Conservation (phyloP, 2,329 filamentous ascomycete genomes). For the Pezicula carpinea region DNA sequence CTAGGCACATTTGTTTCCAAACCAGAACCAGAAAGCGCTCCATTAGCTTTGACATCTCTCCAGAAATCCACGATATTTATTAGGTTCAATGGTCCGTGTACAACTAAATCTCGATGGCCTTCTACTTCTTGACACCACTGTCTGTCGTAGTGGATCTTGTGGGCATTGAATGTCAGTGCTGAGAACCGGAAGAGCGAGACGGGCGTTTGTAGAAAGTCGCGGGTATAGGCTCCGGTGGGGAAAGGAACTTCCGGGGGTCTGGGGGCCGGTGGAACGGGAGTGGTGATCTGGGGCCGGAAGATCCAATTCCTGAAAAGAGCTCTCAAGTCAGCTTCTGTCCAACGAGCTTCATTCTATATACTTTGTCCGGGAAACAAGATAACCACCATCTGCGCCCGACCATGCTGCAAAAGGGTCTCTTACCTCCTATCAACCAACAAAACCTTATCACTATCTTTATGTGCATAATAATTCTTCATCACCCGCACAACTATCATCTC, state of each 20-base stretch:
- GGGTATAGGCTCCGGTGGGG: constrained; percentile 6
- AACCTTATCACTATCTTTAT: constrained; percentile 39
- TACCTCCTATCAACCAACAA: background rate
- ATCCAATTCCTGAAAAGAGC: constrained; percentile 29
- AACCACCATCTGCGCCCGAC: background rate
- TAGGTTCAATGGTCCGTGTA: constrained; percentile 73
- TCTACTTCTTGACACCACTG: constrained; percentile 27
- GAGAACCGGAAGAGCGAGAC: constrained; percentile 66
- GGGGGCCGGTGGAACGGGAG: background rate
- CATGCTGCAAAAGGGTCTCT: too few species aligned
- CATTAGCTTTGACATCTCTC: constrained; percentile 39
- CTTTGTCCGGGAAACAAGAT: constrained; percentile 23
- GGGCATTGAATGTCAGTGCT: constrained; percentile 77
- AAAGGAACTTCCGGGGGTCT: background rate
- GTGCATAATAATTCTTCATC: constrained; percentile 48
- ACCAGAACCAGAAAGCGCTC: too few species aligned
- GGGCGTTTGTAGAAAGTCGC: constrained; percentile 24
- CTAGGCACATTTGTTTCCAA: too few species aligned
- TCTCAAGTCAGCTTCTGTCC: background rate
- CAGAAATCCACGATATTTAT: constrained; percentile 67
- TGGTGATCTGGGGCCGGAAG: constrained; percentile 4
- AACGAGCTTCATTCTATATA: background rate
- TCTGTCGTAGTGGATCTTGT: constrained; percentile 79
- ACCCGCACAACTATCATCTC: constrained; percentile 61
- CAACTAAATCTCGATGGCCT: constrained; percentile 63